Evolutionary conservation across 163 green algal genomes (phyloP).

Genomic region (Volvox carteri): DNA sequence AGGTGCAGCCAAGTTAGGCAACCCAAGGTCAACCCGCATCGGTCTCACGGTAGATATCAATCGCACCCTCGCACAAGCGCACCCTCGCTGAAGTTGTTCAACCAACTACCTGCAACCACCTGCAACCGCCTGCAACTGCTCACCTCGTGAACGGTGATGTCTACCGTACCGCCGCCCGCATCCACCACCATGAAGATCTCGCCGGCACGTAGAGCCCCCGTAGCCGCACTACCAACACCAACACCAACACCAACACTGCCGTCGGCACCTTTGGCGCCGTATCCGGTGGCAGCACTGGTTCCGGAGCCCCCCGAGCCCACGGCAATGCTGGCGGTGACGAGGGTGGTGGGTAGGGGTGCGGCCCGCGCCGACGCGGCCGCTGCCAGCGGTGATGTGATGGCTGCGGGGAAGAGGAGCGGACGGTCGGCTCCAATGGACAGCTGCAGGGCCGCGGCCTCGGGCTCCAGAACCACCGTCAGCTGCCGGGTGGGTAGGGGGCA

Average conservation of each 20-base stretch:
- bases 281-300: neutral
- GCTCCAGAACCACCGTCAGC: conserved; percentile 59
- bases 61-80: too few species aligned
- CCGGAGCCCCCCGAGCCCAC: neutral
- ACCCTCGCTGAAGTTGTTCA: too few species aligned
- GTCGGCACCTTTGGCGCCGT: neutral
- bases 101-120: too few species aligned
- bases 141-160: conserved; percentile 50
- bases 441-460: conserved; percentile 55
- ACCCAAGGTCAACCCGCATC: too few species aligned
- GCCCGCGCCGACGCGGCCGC: neutral
- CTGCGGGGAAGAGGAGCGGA: conserved; percentile 20
- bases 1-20: too few species aligned
- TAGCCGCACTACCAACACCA: neutral
- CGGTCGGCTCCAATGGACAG: conserved; percentile 14
- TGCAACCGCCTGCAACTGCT: too few species aligned
- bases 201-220: neutral
- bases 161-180: conserved; percentile 53
- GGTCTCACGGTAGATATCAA: too few species aligned
- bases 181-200: conserved; percentile 54
- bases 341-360: neutral
- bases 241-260: too few species aligned
- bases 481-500: neutral
- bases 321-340: neutral
- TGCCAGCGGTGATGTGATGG: neutral